These are phyloP conservation scores for Scleroderma bovista DNA, from an alignment of 768 basidiomycete genomes.

Conservation along the genomic window DNA sequence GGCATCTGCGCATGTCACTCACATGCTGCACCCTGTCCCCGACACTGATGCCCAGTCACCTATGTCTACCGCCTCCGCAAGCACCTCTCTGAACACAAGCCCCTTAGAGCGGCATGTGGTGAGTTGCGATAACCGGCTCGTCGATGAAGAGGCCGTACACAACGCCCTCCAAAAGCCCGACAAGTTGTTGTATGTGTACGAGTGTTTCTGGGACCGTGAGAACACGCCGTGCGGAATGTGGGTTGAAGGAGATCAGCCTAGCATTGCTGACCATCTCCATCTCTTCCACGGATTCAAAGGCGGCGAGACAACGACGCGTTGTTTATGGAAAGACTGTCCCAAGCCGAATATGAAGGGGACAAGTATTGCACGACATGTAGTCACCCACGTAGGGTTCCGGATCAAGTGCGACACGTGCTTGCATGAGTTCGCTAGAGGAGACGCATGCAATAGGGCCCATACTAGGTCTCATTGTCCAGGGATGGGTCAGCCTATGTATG, in stretches of 20 bases:
- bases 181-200: conserved; percentile 23
- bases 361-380: conserved; percentile 28
- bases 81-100: background rate
- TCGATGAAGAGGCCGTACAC: conserved; percentile 26
- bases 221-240: conserved; percentile 27
- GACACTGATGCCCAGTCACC: conserved; percentile 5
- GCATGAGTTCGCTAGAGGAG: conserved; percentile 29
- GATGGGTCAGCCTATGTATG: conserved; percentile 27
- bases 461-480: conserved; percentile 26
- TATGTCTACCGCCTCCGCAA: background rate
- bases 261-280: conserved; percentile 27
- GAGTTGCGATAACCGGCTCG: conserved; percentile 20
- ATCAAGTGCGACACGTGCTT: conserved; percentile 26
- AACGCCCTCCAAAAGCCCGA: conserved; percentile 17
- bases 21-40: conserved; percentile 13
- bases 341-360: conserved; percentile 27
- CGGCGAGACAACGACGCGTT: conserved; percentile 26
- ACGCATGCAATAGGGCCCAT: conserved; percentile 30
- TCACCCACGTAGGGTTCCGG: conserved; percentile 27
- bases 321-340: conserved; percentile 27
- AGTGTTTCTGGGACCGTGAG: conserved; percentile 24
- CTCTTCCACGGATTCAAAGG: conserved; percentile 27
- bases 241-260: conserved; percentile 30
- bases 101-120: conserved; percentile 13
- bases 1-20: conserved; percentile 3